These are phyloP conservation scores for Alternaria infectoria DNA, from an alignment of 2,329 filamentous ascomycete species.

Conservation along the genomic window DNA sequence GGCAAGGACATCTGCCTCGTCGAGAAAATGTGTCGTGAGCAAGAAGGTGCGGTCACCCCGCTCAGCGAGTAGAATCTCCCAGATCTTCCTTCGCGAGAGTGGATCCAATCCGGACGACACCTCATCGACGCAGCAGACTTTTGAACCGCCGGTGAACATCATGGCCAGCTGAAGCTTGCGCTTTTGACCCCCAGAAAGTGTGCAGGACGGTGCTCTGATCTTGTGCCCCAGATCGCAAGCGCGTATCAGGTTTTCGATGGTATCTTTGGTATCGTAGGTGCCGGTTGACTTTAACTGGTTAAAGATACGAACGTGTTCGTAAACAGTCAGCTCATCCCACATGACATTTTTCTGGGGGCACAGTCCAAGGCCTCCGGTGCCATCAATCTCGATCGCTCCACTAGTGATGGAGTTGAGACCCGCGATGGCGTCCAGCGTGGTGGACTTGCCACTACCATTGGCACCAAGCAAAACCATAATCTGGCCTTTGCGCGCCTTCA, in stretches of 20 bases:
- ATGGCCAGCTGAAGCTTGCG: conserved; percentile 90
- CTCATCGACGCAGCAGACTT: conserved; percentile 89
- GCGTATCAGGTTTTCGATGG: conserved; percentile 68
- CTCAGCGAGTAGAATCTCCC: conserved; percentile 89
- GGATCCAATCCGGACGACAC: conserved; percentile 89
- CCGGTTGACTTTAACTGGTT: conserved; percentile 74
- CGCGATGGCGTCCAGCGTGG: conserved; percentile 85
- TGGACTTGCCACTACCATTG: conserved; percentile 90
- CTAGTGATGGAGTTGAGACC: conserved; percentile 78
- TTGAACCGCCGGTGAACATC: conserved; percentile 91
- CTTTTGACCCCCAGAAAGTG: conserved; percentile 89
- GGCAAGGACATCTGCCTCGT: conserved; percentile 87
- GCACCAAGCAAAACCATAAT: conserved; percentile 87
- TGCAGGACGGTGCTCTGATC: conserved; percentile 72
- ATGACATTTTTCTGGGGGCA: conserved; percentile 94
- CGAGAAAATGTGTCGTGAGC: conserved; percentile 90
- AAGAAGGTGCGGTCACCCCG: conserved; percentile 82
- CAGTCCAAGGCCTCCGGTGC: conserved; percentile 79
- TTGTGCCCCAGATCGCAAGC: conserved; percentile 80
- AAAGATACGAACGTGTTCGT: conserved; percentile 84
- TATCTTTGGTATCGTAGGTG: conserved; percentile 60
- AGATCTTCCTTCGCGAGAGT: conserved; percentile 84
- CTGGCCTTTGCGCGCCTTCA: conserved; percentile 76
- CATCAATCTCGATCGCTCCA: conserved; percentile 78
- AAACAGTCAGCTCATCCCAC: conserved; percentile 86